Conservation (phyloP, 192 early-diverging fungal species). For the Coemansia umbellata region DNA sequence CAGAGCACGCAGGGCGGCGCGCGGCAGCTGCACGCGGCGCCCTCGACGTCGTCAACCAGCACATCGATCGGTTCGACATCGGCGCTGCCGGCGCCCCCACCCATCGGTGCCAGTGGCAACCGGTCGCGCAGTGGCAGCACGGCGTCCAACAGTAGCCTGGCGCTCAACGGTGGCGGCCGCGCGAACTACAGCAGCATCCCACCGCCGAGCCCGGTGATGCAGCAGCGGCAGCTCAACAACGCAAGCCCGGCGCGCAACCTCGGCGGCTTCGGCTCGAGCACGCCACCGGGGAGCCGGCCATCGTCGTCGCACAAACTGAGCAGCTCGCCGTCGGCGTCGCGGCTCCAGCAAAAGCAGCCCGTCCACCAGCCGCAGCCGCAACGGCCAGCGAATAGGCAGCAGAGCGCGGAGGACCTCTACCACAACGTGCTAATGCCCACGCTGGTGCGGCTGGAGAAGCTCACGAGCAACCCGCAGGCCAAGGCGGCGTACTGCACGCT, state of each 20-base stretch:
- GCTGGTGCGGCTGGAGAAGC: constrained; percentile 43
- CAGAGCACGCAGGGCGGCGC: background rate
- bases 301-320: constrained; percentile 39
- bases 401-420: constrained; percentile 45
- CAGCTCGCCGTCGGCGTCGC: constrained; percentile 20
- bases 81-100: constrained; percentile 46
- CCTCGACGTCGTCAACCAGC: constrained; percentile 18
- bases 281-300: constrained; percentile 45
- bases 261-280: constrained; percentile 21
- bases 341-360: constrained; percentile 18
- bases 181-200: constrained; percentile 29
- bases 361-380: constrained; percentile 33
- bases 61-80: constrained; percentile 36
- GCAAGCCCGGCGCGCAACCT: constrained; percentile 35
- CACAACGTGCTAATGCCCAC: constrained; percentile 53
- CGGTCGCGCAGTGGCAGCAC: constrained; percentile 53
- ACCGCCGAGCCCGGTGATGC: constrained; percentile 43
- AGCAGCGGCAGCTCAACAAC: constrained; percentile 41
- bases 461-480: constrained; percentile 44
- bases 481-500: constrained; percentile 49
- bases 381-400: constrained; percentile 20
- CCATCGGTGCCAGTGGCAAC: constrained; percentile 33
- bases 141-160: constrained; percentile 38
- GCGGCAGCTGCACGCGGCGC: background rate
- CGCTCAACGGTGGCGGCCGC: constrained; percentile 11